Percentiles rank a stretch among this genome's conserved stretches.
Conservation (phyloP, 2,329 filamentous ascomycete genomes). For the Cladobotryum mycophilum region DNA sequence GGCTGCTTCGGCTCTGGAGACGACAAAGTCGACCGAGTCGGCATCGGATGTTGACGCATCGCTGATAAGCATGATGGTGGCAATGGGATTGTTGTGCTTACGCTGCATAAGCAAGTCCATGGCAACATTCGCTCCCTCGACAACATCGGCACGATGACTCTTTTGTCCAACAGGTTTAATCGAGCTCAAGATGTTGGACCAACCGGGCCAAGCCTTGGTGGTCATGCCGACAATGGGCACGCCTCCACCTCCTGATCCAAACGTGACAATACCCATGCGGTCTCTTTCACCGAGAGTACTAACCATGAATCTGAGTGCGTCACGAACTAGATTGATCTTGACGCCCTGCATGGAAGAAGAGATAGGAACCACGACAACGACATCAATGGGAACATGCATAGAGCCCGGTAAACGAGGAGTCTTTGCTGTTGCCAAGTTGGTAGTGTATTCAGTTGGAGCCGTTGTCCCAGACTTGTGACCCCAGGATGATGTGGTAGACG, state of each 20-base stretch:
- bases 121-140: constrained; percentile 94
- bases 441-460: constrained; percentile 88
- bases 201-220: constrained; percentile 87
- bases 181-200: constrained; percentile 77
- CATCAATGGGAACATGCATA: constrained; percentile 84
- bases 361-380: constrained; percentile 94
- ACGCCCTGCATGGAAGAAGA: constrained; percentile 99
- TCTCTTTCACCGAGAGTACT: constrained; percentile 84
- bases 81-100: constrained; percentile 90
- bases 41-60: constrained; percentile 91
- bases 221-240: constrained; percentile 98
- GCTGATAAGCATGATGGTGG: constrained; percentile 93
- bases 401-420: constrained; percentile 39
- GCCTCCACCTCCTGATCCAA: constrained; percentile 87
- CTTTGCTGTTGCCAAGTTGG: constrained; percentile 53
- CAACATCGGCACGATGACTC: constrained; percentile 90
- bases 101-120: constrained; percentile 99
- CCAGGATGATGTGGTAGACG: constrained; percentile 77
- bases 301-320: constrained; percentile 88
- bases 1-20: constrained; percentile 91
- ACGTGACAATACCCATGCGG: constrained; percentile 94
- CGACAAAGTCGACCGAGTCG: constrained; percentile 95
- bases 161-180: constrained; percentile 95
- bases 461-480: constrained; percentile 80
- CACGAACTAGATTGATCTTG: constrained; percentile 90